phyloP scores from a whole-genome alignment of 164 flowering plant species.

The Warburgia ugandensis region DNA sequence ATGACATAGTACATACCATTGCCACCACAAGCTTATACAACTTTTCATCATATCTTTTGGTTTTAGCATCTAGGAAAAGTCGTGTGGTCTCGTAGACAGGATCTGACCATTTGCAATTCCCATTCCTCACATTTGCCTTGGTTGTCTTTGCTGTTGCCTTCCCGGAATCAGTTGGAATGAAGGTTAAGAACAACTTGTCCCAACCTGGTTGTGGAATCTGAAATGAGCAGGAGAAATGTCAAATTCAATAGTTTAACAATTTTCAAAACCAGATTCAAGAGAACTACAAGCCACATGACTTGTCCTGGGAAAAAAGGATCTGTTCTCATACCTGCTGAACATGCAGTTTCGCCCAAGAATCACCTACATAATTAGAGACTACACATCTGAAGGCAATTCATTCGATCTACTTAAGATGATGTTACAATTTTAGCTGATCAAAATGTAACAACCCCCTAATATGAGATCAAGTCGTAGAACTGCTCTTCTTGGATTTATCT shows the following conservation, averaged over 20 bases:
- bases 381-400: too few relatives aligned
- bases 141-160: conserved; percentile 87
- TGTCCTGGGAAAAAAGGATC: too few relatives aligned
- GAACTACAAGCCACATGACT: conserved; percentile 1
- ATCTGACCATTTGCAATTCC: conserved; percentile 96
- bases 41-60: conserved; percentile 80
- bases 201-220: conserved; percentile 95
- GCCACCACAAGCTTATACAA: conserved; percentile 73
- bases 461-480: too few relatives aligned
- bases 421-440: too few relatives aligned
- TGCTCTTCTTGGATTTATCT: neutral
- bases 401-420: too few relatives aligned
- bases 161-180: conserved; percentile 81
- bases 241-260: neutral
- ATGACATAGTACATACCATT: conserved; percentile 79
- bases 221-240: conserved; percentile 9
- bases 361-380: neutral
- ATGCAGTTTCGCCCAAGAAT: conserved; percentile 2
- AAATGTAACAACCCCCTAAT: too few relatives aligned
- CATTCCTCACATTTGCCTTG: conserved; percentile 87
- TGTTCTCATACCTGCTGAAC: too few relatives aligned
- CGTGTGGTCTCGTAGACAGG: conserved; percentile 97
- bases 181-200: conserved; percentile 86
- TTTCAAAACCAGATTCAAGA: neutral
- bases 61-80: conserved; percentile 80